A percentile compares a stretch with the other conserved stretches of the same genome.
phyloP scores from a whole-genome alignment of 768 basidiomycete genomes.

The Mycena albidolilacea region DNA sequence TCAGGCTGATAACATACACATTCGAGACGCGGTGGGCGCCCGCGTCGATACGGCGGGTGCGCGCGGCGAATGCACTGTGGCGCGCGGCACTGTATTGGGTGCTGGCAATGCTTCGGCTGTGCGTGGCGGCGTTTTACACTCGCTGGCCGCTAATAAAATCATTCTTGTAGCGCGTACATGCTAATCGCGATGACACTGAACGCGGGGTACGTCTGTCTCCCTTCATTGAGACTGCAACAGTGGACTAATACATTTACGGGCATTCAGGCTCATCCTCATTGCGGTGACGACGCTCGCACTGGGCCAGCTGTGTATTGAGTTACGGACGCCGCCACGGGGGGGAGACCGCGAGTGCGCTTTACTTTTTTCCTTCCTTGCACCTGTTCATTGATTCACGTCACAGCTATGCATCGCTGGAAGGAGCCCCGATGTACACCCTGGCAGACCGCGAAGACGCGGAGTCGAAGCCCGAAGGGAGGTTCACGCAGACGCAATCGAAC shows the following conservation, averaged over 20 bases:
- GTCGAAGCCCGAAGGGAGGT: conserved; percentile 68
- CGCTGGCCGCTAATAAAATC: conserved; percentile 9
- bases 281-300: conserved; percentile 57
- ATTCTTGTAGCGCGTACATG: conserved; percentile 72
- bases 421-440: conserved; percentile 39
- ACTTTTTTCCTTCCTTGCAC: neutral
- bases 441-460: conserved; percentile 37
- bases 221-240: neutral
- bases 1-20: conserved; percentile 66
- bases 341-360: conserved; percentile 42
- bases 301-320: conserved; percentile 73
- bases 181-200: conserved; percentile 81
- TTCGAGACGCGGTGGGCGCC: conserved; percentile 67
- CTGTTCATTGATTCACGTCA: conserved; percentile 10
- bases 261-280: conserved; percentile 62
- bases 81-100: conserved; percentile 68
- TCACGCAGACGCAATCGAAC: conserved; percentile 75
- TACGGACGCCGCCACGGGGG: conserved; percentile 43
- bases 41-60: conserved; percentile 50
- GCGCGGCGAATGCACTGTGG: conserved; percentile 66
- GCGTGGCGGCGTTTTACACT: conserved; percentile 42
- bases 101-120: conserved; percentile 76
- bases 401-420: conserved; percentile 39
- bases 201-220: conserved; percentile 66
- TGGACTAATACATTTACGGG: conserved; percentile 14